Conservation (phyloP, 768 basidiomycete genomes). For the Boletus subparvulus region DNA sequence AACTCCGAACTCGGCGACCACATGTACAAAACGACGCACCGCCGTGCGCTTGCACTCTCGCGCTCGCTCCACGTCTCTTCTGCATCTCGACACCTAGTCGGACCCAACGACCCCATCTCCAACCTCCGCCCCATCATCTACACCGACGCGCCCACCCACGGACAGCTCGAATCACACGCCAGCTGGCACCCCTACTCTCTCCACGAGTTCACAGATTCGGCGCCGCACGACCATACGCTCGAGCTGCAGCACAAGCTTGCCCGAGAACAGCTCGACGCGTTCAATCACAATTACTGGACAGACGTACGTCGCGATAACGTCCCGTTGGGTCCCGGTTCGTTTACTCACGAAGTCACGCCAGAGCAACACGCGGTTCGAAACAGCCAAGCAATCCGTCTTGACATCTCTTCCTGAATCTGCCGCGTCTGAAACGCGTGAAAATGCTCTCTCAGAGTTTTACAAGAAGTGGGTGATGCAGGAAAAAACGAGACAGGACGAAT, state of each 20-base stretch:
- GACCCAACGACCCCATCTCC: slow-evolving; percentile 75
- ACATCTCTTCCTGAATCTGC: slow-evolving; percentile 52
- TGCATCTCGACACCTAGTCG: slow-evolving; percentile 45
- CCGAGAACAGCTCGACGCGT: slow-evolving; percentile 68
- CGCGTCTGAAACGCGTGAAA: slow-evolving; percentile 56
- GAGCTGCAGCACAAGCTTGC: slow-evolving; percentile 72
- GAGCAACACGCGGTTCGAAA: slow-evolving; percentile 82
- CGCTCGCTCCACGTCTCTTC: slow-evolving; percentile 28
- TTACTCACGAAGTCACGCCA: slow-evolving; percentile 29
- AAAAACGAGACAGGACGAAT: slow-evolving; percentile 51
- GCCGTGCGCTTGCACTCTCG: not conserved
- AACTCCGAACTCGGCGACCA: not conserved
- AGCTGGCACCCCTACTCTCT: slow-evolving; percentile 73
- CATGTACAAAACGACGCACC: not conserved
- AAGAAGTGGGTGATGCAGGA: slow-evolving; percentile 74
- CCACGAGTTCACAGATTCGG: slow-evolving; percentile 52
- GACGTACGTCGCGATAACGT: slow-evolving; percentile 51
- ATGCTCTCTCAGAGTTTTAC: slow-evolving; percentile 73
- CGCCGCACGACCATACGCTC: slow-evolving; percentile 38
- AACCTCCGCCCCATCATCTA: slow-evolving; percentile 80
- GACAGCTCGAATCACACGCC: slow-evolving; percentile 29
- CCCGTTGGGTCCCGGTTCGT: not conserved
- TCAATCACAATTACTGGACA: slow-evolving; percentile 79
- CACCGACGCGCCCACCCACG: slow-evolving; percentile 48
- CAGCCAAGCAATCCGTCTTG: slow-evolving; percentile 60